Evolutionary conservation across 1,284 basidiomycete genomes (phyloP), one percentile per base, ranked within the genome.

Genomic region (Pascua guehoae): DNA sequence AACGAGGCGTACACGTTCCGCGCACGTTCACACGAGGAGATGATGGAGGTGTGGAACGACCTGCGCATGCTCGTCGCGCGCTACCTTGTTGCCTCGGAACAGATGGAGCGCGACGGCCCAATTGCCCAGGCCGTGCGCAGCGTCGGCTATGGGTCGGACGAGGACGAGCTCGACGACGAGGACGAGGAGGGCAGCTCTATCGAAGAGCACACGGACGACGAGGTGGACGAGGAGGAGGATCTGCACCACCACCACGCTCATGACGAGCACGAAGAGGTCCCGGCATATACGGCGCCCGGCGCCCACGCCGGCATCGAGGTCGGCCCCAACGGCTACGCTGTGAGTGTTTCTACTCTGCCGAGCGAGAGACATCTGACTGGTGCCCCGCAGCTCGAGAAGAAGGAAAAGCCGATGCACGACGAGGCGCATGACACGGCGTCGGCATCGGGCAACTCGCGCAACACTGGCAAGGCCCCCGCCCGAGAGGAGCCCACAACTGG

Each of bases 11-110:
- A 90, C 86, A 91, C 87, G 47, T 98, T 98, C 84, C 85, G 93
- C 51, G 85, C 89, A 46, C 82, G 94, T 62, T 88, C 85, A 65
- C 86, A 91, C 71, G 94, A 98, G 66, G 95, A 97, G 72, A 92
- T 98, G 90, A 94, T 98, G 91, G 95, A 98, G 79, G 97, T 96
- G 89, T 98, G 96, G 95, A 98, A 98, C 77, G 96, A 98, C 76
- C 83, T 96, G 54, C 83, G 93, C 68, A 96, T 98, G 91, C 82
- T 98, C 57, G 94, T 91, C 72, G 93, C 94, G 58, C 82, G 95
- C 64, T 98, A 98, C 78, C 84, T 98, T 56, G 92, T 97, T 54
- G 91, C 93, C 51, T 90, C 88, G 63, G 95, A 98, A 81, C 85
- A 87, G 73, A 90, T 98, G 81, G 91, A 97, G 79, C 82, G 95